A percentile compares a stretch with the other conserved stretches of the same genome.
phyloP scores from a whole-genome alignment of 139 green algal species.

The Gonium pectorale region DNA sequence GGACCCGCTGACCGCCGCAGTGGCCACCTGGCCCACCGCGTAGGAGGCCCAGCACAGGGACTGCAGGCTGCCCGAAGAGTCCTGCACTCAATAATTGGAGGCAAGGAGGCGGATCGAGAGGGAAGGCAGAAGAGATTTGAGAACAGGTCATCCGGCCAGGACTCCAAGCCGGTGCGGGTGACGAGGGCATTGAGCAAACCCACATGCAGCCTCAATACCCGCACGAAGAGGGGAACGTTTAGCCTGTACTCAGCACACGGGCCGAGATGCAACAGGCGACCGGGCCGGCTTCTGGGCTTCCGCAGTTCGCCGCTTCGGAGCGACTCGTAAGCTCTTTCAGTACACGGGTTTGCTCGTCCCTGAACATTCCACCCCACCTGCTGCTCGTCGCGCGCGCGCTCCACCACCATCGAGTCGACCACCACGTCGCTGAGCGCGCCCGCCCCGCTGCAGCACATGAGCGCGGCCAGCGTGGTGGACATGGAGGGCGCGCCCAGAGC shows the following conservation, averaged over 20 bases:
- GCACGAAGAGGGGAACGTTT: too few species aligned
- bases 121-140: not conserved
- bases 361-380: too few species aligned
- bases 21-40: conserved; percentile 85
- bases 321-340: too few species aligned
- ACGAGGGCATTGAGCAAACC: too few species aligned
- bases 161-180: too few species aligned
- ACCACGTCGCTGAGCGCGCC: conserved; percentile 94
- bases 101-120: not conserved
- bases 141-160: too few species aligned
- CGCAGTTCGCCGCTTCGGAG: too few species aligned
- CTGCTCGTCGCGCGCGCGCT: conserved; percentile 61
- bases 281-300: too few species aligned
- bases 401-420: conserved; percentile 96
- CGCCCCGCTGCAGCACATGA: conserved; percentile 73
- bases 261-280: too few species aligned
- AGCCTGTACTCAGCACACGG: too few species aligned
- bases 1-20: conserved; percentile 87
- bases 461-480: not conserved
- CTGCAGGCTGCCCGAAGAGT: conserved; percentile 86
- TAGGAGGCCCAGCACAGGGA: conserved; percentile 91
- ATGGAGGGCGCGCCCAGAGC: conserved; percentile 58
- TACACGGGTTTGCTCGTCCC: too few species aligned
- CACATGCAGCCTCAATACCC: too few species aligned
- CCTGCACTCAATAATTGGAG: not conserved